These are phyloP conservation scores for Fistulinella prunicolor DNA, from an alignment of 768 basidiomycete species.

Conservation along the genomic window DNA sequence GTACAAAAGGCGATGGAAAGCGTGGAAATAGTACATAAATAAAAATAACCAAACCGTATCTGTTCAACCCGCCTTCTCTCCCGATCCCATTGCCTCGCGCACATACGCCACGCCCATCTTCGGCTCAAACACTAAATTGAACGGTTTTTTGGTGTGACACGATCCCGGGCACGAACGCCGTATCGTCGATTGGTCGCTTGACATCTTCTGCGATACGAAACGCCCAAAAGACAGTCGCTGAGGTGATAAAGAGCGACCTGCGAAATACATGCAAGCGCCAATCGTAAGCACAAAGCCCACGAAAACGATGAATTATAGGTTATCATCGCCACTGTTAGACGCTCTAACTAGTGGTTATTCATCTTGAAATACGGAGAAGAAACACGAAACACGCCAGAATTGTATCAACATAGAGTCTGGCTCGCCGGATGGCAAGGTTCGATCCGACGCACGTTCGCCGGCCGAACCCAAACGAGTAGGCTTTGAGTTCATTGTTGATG, in stretches of 20 bases:
- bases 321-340: no score
- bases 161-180: constrained; percentile 59
- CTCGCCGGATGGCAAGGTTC: constrained; percentile 24
- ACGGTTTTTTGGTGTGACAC: constrained; percentile 64
- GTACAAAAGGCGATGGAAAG: no score
- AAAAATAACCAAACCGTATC: no score
- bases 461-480: constrained; percentile 56
- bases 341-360: no score
- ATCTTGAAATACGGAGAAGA: no score
- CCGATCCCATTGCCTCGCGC: constrained; percentile 5
- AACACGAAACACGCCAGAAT: no score
- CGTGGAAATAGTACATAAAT: no score
- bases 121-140: constrained; percentile 54
- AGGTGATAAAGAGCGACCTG: constrained; percentile 62
- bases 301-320: not conserved
- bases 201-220: constrained; percentile 52
- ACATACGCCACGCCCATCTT: constrained; percentile 26
- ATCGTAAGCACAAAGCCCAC: no score
- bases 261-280: no score
- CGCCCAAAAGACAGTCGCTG: constrained; percentile 62
- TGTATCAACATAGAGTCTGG: no score
- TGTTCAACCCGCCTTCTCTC: no score
- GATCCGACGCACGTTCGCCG: constrained; percentile 31
- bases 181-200: constrained; percentile 52
- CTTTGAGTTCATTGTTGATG: constrained; percentile 48